Conservation (phyloP, 768 basidiomycete genomes). For the Hydnomerulius pinastri region DNA sequence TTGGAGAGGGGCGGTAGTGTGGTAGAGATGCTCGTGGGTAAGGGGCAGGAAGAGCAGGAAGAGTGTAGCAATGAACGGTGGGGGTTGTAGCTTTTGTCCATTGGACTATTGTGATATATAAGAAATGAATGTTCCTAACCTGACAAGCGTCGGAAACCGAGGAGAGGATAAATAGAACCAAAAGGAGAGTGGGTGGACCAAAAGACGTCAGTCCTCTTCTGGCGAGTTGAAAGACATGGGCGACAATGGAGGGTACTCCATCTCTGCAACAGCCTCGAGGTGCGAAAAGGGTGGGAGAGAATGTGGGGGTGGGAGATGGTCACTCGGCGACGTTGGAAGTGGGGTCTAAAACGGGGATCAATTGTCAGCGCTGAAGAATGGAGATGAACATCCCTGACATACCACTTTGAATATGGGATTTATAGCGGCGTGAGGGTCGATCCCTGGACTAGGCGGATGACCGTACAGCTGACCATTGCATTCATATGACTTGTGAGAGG, state of each 20-base stretch:
- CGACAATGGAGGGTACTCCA: slow-evolving; percentile 70
- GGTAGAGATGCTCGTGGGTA: slow-evolving; percentile 32
- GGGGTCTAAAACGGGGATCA: slow-evolving; percentile 46
- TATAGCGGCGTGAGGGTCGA: slow-evolving; percentile 67
- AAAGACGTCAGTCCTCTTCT: slow-evolving; percentile 40
- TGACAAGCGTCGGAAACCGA: slow-evolving; percentile 12
- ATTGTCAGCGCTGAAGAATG: slow-evolving; percentile 7
- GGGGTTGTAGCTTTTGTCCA: slow-evolving; percentile 7
- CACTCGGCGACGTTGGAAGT: slow-evolving; percentile 45
- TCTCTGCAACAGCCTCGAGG: slow-evolving; percentile 81
- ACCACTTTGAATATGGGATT: slow-evolving; percentile 93
- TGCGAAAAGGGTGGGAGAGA: slow-evolving; percentile 77
- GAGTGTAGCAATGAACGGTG: slow-evolving; percentile 32
- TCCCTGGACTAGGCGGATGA: slow-evolving; percentile 61
- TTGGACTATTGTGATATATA: slow-evolving; percentile 20
- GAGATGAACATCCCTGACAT: slow-evolving; percentile 36
- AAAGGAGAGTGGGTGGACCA: slow-evolving; percentile 20
- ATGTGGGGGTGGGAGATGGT: slow-evolving; percentile 42
- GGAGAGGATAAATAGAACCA: slow-evolving; percentile 20
- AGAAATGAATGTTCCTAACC: slow-evolving; percentile 27
- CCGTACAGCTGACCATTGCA: slow-evolving; percentile 51
- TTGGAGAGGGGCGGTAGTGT: slow-evolving; percentile 14
- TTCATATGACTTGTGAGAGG: slow-evolving; percentile 48
- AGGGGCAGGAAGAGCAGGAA: slow-evolving; percentile 23
- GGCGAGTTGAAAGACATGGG: slow-evolving; percentile 70